Percentiles rank a stretch among this genome's conserved stretches.
phyloP scores from a whole-genome alignment of 2,329 filamentous ascomycete species.

The Arthrobotrys entomopaga region DNA sequence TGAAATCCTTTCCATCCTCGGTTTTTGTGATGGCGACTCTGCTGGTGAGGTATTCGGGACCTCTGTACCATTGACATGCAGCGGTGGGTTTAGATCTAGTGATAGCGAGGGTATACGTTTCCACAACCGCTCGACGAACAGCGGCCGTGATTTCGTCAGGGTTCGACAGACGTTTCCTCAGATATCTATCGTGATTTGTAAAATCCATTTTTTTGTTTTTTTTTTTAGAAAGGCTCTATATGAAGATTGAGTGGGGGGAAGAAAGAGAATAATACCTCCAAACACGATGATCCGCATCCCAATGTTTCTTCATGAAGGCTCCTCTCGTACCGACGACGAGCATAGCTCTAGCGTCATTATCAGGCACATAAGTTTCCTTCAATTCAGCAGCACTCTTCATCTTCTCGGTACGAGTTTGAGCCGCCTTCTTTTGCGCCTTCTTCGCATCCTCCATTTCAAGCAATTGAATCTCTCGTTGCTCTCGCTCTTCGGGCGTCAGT shows the following conservation, averaged over 20 bases:
- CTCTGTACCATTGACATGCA: slow-evolving; percentile 43
- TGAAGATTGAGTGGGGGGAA: background rate
- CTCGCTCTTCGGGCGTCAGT: slow-evolving; percentile 46
- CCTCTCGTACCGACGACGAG: slow-evolving; percentile 36
- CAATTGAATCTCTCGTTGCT: slow-evolving; percentile 28
- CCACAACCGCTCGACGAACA: slow-evolving; percentile 40
- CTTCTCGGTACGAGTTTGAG: slow-evolving; percentile 4
- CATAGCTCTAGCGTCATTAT: slow-evolving; percentile 43
- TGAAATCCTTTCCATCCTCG: slow-evolving; percentile 18
- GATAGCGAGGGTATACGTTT: slow-evolving; percentile 38
- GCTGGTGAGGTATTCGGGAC: slow-evolving; percentile 47
- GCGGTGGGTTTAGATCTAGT: slow-evolving; percentile 26
- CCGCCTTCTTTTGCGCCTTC: slow-evolving; percentile 3
- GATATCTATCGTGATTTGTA: slow-evolving; percentile 17
- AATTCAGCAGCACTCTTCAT: background rate
- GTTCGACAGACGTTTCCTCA: slow-evolving; percentile 15
- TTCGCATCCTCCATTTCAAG: slow-evolving; percentile 37
- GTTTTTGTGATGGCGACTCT: slow-evolving; percentile 32
- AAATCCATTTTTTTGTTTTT: background rate
- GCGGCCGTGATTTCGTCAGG: slow-evolving; percentile 44
- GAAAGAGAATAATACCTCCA: slow-evolving; percentile 24
- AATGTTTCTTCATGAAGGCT: slow-evolving; percentile 48
- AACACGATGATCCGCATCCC: slow-evolving; percentile 38
- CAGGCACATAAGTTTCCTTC: slow-evolving; percentile 29
- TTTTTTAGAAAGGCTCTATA: background rate